Evolutionary conservation across 805 yeast species (phyloP).

Genomic region (Candida glaebosa): DNA sequence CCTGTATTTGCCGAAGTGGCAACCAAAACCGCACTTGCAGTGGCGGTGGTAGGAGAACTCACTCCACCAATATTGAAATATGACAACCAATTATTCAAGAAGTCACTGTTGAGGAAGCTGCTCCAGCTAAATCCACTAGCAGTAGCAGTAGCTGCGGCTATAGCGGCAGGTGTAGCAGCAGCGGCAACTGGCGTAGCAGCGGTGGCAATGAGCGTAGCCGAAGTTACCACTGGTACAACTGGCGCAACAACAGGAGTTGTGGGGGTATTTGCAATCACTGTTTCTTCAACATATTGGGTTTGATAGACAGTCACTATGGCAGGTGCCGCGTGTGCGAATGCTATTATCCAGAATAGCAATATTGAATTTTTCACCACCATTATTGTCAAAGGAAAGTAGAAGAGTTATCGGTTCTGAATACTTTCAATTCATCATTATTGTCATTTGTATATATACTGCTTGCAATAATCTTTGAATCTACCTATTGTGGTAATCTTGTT

Average conservation of each 20-base stretch:
- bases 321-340: constrained; percentile 21
- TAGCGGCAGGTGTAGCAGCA: constrained; percentile 10
- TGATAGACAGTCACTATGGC: constrained; percentile 20
- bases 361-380: neutral
- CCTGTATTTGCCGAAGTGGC: constrained; percentile 10
- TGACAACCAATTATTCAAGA: constrained; percentile 8
- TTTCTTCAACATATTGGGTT: constrained; percentile 8
- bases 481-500: constrained; percentile 1
- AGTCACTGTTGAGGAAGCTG: constrained; percentile 6
- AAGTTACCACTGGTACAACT: neutral
- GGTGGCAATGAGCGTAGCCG: constrained; percentile 9
- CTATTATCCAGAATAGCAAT: neutral
- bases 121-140: constrained; percentile 8
- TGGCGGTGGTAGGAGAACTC: constrained; percentile 6
- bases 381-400: neutral
- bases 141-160: constrained; percentile 6
- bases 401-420: neutral
- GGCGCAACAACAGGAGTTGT: constrained; percentile 8
- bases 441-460: neutral
- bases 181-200: constrained; percentile 9
- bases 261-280: constrained; percentile 10
- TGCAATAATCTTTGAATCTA: neutral
- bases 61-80: constrained; percentile 8
- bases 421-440: neutral
- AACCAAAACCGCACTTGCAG: constrained; percentile 6